A percentile compares a stretch with the other conserved stretches of the same genome.
Conservation (phyloP, 1,284 basidiomycete species). For the Ceratorhiza oryzae-sativae region DNA sequence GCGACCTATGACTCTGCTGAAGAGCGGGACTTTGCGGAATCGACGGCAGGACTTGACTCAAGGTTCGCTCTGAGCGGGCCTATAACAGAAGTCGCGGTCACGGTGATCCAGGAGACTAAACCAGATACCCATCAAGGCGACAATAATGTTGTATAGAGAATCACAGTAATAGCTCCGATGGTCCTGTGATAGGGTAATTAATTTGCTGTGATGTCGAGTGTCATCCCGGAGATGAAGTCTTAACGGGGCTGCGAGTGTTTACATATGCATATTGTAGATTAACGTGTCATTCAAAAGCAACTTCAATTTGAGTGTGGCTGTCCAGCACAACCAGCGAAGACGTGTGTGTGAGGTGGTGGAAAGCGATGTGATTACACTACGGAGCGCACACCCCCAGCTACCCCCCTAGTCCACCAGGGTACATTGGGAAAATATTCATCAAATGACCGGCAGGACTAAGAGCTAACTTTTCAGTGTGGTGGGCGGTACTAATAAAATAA, state of each 20-base stretch:
- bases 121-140: neutral
- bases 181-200: neutral
- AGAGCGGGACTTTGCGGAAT: slow-evolving; percentile 8
- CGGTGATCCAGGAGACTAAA: neutral
- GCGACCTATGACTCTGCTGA: slow-evolving; percentile 10
- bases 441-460: too few species aligned
- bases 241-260: too few species aligned
- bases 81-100: neutral
- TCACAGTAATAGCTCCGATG: neutral
- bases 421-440: neutral
- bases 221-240: too few species aligned
- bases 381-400: too few species aligned
- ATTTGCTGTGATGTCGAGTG: neutral
- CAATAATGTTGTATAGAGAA: neutral
- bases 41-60: neutral
- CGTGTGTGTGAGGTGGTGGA: too few species aligned
- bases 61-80: neutral
- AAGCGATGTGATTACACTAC: too few species aligned
- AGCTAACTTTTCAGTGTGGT: neutral
- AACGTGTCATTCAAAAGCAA: too few species aligned
- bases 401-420: too few species aligned
- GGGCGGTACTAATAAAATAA: neutral
- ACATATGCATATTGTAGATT: too few species aligned
- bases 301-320: too few species aligned
- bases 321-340: too few species aligned